Evolutionary conservation across 2,329 filamentous ascomycete genomes (phyloP), one percentile per base, ranked within the genome.

Genomic region (Esteya vermicola): DNA sequence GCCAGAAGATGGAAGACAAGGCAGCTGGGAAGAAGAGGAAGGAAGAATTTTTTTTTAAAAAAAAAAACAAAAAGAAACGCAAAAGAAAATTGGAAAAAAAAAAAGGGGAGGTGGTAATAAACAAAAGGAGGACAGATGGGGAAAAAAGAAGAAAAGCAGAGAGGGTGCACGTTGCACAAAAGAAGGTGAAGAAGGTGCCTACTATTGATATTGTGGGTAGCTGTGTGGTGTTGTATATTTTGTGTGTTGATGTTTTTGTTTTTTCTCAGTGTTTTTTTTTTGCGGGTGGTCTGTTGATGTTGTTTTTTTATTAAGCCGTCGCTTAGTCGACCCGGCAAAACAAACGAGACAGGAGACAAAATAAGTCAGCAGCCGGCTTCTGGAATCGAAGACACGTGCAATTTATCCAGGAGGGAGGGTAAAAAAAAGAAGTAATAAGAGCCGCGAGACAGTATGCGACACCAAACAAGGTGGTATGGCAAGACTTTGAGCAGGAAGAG

Each of bases 381-480:
- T n/a, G 16, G 10, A 22, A 3, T 14, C 13, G n/a, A 31, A n/a
- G n/a, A 25, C 21, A 18, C 35, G 37, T 26, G 26, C 37, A 27
- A 38, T 37, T 37, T 44, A 47, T 44, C 46, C 44, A 48, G n/a
- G n/a, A n/a, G n/a, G n/a, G n/a, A 43, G 9, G 31, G 23, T 16
- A 33, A 39, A 33, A 23, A 31, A 33, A 37, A 30, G 22, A 33
- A 34, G 26, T 16, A n/a, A 20, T 12, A 22, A 36, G 14, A 30
- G 16, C 21, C 27, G 27, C 32, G 16, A 9, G 7, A 31, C 33
- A 32, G 25, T 23, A 26, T 26, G 35, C 20, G 42, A 31, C 30
- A 14, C 40, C 18, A 3, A 22, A 10, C 10, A 22, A 13, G 20
- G 30, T 21, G 19, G 36, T 43, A 16, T 33, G 20, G 38, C 23